phyloP scores from a whole-genome alignment of 192 early-diverging fungal species.

The Cetraspora pellucida region DNA sequence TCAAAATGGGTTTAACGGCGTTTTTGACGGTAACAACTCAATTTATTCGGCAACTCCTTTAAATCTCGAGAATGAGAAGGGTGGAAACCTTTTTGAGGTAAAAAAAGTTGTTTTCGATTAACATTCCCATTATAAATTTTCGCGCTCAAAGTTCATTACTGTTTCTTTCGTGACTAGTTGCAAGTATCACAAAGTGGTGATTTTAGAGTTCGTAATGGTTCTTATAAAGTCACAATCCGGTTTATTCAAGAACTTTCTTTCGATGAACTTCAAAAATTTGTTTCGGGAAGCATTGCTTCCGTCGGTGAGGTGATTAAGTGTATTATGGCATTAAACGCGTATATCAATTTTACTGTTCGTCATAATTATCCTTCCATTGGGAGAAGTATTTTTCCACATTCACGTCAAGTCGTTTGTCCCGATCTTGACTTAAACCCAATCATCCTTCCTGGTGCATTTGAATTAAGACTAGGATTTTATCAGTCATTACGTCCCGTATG shows the following conservation, averaged over 20 bases:
- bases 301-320: not conserved
- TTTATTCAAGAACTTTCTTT: not conserved
- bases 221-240: not conserved
- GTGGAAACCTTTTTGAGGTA: not conserved
- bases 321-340: not conserved
- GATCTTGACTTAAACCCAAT: not conserved
- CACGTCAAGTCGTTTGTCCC: too few species aligned
- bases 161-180: not conserved
- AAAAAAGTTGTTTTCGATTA: not conserved
- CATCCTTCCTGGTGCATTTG: not conserved
- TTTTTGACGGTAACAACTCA: conserved; percentile 1
- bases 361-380: not conserved
- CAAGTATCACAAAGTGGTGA: not conserved
- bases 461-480: conserved; percentile 24
- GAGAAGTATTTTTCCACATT: not conserved
- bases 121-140: not conserved
- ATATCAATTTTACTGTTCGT: conserved; percentile 4
- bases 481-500: conserved; percentile 11
- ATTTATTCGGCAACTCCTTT: not conserved
- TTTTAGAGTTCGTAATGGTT: not conserved
- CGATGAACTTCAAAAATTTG: not conserved
- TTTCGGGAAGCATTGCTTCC: not conserved
- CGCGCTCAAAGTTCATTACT: not conserved
- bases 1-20: not conserved
- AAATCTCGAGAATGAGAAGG: not conserved